Percentiles rank a stretch among this genome's conserved stretches.
phyloP scores from a whole-genome alignment of 768 basidiomycete species.

The Pisolithus tinctorius region DNA sequence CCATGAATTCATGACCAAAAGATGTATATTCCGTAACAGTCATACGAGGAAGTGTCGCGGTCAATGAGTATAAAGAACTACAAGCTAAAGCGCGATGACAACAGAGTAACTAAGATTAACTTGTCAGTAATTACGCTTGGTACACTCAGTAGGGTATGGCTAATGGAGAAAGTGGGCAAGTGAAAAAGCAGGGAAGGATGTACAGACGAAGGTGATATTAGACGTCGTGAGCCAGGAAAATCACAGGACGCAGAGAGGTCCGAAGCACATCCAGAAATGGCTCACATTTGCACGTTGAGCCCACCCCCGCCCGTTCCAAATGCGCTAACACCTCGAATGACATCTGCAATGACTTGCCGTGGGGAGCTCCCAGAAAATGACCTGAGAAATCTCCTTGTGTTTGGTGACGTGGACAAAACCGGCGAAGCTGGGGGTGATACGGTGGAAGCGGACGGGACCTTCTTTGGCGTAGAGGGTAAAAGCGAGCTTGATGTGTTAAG shows the following conservation, averaged over 20 bases:
- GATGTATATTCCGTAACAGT: no score
- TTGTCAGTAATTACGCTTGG: no score
- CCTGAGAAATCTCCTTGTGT: conserved; percentile 6
- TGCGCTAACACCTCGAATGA: conserved; percentile 38
- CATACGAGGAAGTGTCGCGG: no score
- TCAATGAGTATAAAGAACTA: no score
- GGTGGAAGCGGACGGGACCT: neutral
- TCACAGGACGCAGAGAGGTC: neutral
- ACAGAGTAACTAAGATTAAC: no score
- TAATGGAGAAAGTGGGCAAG: no score
- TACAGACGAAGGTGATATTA: no score
- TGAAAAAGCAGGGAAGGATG: no score
- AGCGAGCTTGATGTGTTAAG: neutral
- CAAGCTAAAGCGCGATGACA: no score
- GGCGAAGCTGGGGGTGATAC: conserved; percentile 7
- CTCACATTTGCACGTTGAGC: neutral
- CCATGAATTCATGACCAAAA: no score
- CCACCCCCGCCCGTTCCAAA: conserved; percentile 16
- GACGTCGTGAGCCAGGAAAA: no score
- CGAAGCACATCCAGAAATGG: neutral
- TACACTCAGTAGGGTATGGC: no score
- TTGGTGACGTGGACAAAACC: neutral
- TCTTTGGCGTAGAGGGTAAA: neutral
- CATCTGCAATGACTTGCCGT: conserved; percentile 27
- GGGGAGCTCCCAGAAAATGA: conserved; percentile 11